Conservation (phyloP, 1,139 yeast genomes). For the Pichia sp. region DNA sequence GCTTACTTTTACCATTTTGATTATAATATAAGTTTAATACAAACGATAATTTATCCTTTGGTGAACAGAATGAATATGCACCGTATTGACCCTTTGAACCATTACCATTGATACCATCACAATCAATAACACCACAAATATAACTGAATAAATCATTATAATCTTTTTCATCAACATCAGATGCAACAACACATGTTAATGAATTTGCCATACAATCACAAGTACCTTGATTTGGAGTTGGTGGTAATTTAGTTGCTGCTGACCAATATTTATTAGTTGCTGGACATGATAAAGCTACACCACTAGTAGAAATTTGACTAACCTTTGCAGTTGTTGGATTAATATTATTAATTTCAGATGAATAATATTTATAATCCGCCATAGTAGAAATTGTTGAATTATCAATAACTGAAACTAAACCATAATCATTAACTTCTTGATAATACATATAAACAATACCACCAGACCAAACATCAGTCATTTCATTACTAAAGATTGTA, state of each 20-base stretch:
- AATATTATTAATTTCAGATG: conserved; percentile 46
- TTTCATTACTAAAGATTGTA: conserved; percentile 51
- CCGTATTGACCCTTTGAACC: conserved; percentile 62
- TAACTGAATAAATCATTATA: conserved; percentile 51
- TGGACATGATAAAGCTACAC: conserved; percentile 48
- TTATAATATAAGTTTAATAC: conserved; percentile 61
- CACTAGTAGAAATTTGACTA: conserved; percentile 40
- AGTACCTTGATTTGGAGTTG: conserved; percentile 59
- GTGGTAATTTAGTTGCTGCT: conserved; percentile 64
- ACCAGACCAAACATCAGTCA: conserved; percentile 83
- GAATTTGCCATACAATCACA: conserved; percentile 56
- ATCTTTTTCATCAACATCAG: conserved; percentile 42
- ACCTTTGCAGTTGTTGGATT: conserved; percentile 51
- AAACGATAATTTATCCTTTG: conserved; percentile 57
- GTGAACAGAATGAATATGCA: conserved; percentile 57
- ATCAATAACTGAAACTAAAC: conserved; percentile 45
- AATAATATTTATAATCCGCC: conserved; percentile 53
- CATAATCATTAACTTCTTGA: conserved; percentile 68
- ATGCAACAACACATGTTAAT: conserved; percentile 48
- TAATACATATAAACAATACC: conserved; percentile 83
- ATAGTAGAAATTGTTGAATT: conserved; percentile 47
- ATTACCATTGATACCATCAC: conserved; percentile 52
- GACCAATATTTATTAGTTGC: conserved; percentile 45
- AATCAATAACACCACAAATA: conserved; percentile 47
- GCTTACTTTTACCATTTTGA: conserved; percentile 36